Base-by-base conservation (phyloP, 495 filamentous ascomycete genomes). In the Darksidea phi region DNA sequence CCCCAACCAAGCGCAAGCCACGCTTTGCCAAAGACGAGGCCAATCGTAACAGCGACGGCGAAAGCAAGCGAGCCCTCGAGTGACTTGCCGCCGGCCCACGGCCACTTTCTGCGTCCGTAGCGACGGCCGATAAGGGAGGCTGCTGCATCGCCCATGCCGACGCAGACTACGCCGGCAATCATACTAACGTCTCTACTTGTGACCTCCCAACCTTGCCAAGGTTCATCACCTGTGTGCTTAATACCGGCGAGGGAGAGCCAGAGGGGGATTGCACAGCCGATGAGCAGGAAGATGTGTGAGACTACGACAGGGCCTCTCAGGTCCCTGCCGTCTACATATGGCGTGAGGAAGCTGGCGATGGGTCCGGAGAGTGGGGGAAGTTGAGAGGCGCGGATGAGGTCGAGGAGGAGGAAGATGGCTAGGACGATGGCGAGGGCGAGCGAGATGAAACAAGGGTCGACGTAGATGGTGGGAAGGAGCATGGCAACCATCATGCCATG, bases 401-500 rank as follows among this genome's bases (percentile, higher is more conserved):
- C 94, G 11, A 96, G 82, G 1, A 97, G 78, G 3, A 97, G 77
- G 75, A 99, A 97, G 37, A 91, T 76, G 12, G 85, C 81, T 26
- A 97, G 80, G 15, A 89, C 82, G 24, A 96, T 74, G 0, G 78
- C 78, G 45, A 97, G 75, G 1, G 90, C 88, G 6, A 98, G 80
- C 0, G 89, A 83, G 46, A 84, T 83, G 70, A 91, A 97, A 17
- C 84, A 73, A 7, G 94, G 95, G 72, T 97, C 95, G 61, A 97
- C 73, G 68, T 86, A 95, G 1, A 85, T 86, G 1, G 88, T 83
- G 11, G 94, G 90, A 2, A 97, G 80, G 61, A 99, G 88, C 89
- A 99, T 95, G 42, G 84, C 81, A 36, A 97, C 91, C 84, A 97
- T 96, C 84, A 91, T 96, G 62, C 93, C 94, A 73, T 99, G 94